Evolutionary conservation across 768 basidiomycete genomes (phyloP), one percentile per base, ranked within the genome.

Genomic region (Daedaleopsis sinensis): DNA sequence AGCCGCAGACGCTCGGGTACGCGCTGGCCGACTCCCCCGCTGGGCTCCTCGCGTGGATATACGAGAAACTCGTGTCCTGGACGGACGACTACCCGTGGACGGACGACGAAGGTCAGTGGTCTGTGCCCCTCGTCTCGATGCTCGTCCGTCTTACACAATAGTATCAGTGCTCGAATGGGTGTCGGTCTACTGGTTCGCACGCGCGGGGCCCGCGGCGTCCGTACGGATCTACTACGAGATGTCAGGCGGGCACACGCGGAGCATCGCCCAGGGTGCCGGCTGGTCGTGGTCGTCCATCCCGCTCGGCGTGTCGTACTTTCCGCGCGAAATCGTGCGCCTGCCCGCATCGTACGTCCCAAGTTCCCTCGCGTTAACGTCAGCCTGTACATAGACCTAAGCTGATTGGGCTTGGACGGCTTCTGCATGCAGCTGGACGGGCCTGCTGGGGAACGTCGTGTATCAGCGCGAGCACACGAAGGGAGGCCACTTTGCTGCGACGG

Each of bases 1-100:
- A 68, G 27, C 74, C 76, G 0, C 75, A 76, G 58, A 76, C 74
- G 0, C 47, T 76, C 1, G 85, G 82, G 0, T 87, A 87, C 64
- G 63, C 74, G 12, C 71, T 88, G 3, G 73, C 82, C 0, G 86
- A 88, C 63, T 86, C 84, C 9, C 87, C 86, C 10, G 78, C 77
- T 7, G 86, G 83, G 0, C 65, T 77, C 2, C 67, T 77, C 8
- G 74, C 74, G 2, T 77, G 76, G 76, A 72, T 76, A n/a, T 76
- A 76, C 54, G 74, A 76, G 66, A 75, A 76, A 57, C 67, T 68
- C 21, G 64, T 72, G 2, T 39, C 19, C 1, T 74, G 72, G 76
- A 63, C 74, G 0, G 85, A 86, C 64, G 62, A 68, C 1, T 86
- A 87, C 68, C 77, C 77, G 0, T 87, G 85, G 85, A 75, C 76